Evolutionary conservation across 1,284 basidiomycete genomes (phyloP).

Genomic region (Cutaneotrichosporon cutaneum): DNA sequence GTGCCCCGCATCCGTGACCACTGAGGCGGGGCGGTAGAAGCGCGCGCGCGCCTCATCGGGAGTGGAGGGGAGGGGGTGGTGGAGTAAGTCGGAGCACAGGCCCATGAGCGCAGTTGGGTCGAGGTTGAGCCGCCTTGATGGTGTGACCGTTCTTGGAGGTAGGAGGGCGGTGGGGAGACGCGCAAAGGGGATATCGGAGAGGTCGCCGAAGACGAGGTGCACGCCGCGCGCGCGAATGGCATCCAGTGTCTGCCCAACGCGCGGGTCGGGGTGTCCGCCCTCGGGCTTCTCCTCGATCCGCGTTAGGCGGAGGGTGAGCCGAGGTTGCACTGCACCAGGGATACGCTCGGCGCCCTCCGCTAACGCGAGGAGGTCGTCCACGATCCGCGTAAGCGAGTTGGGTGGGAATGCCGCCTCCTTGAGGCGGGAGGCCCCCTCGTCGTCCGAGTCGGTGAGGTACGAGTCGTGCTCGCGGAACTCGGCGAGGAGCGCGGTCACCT

Average conservation of each 20-base stretch:
- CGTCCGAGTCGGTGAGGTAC: constrained; percentile 58
- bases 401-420: neutral
- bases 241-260: constrained; percentile 64
- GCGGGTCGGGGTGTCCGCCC: constrained; percentile 53
- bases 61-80: constrained; percentile 63
- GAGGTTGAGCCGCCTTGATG: constrained; percentile 61
- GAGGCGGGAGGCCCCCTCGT: constrained; percentile 11
- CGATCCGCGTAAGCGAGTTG: constrained; percentile 31
- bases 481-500: constrained; percentile 67
- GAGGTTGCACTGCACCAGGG: constrained; percentile 37
- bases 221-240: constrained; percentile 47
- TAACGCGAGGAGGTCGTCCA: constrained; percentile 55
- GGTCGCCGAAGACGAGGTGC: constrained; percentile 66
- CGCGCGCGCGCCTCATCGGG: constrained; percentile 60
- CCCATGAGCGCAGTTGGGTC: constrained; percentile 79
- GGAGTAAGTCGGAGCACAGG: constrained; percentile 75
- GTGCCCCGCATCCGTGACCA: constrained; percentile 24
- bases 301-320: constrained; percentile 66
- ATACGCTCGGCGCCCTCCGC: constrained; percentile 20
- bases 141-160: constrained; percentile 67
- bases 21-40: constrained; percentile 57
- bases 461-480: constrained; percentile 81
- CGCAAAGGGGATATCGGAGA: constrained; percentile 35
- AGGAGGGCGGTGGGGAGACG: constrained; percentile 60
- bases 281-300: constrained; percentile 58